A percentile compares a stretch with the other conserved stretches of the same genome.
These are phyloP conservation scores for Geotrichum europaeum DNA, from an alignment of 1,139 yeast species.

Conservation along the genomic window DNA sequence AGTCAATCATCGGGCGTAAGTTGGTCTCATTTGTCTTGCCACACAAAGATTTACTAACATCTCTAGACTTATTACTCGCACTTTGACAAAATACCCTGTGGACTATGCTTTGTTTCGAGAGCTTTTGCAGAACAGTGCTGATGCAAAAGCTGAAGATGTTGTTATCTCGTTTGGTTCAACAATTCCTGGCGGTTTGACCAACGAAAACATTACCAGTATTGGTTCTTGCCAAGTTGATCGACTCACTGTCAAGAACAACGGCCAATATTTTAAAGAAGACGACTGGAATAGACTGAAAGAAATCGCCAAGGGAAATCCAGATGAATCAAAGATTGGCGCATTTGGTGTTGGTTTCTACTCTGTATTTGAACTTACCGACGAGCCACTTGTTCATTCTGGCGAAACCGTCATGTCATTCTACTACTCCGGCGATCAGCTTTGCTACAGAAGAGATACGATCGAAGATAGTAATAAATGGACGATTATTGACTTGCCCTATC, in stretches of 20 bases:
- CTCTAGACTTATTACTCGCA: constrained; percentile 35
- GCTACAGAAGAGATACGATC: constrained; percentile 30
- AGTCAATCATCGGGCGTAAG: constrained; percentile 39
- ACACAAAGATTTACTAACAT: background rate
- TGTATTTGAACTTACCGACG: constrained; percentile 91
- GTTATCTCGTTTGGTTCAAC: constrained; percentile 30
- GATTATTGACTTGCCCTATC: constrained; percentile 37
- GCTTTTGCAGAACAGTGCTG: constrained; percentile 39
- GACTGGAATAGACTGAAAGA: constrained; percentile 40
- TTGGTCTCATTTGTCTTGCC: constrained; percentile 3
- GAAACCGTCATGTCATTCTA: constrained; percentile 36
- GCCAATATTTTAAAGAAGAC: constrained; percentile 34
- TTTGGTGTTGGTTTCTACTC: constrained; percentile 99
- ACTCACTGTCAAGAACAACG: constrained; percentile 35
- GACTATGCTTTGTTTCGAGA: constrained; percentile 40
- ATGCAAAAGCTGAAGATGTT: constrained; percentile 37
- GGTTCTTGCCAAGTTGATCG: constrained; percentile 30
- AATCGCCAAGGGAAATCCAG: constrained; percentile 51
- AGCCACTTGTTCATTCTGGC: constrained; percentile 41
- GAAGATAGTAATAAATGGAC: constrained; percentile 34
- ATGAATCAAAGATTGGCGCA: constrained; percentile 98
- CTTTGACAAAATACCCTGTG: constrained; percentile 40
- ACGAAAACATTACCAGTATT: constrained; percentile 23
- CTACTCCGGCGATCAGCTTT: constrained; percentile 38
- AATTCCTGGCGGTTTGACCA: constrained; percentile 15